Percentiles rank a stretch among this genome's conserved stretches.
These are phyloP conservation scores for Telopea speciosissima DNA, from an alignment of 177 flowering plant species.

Conservation along the genomic window DNA sequence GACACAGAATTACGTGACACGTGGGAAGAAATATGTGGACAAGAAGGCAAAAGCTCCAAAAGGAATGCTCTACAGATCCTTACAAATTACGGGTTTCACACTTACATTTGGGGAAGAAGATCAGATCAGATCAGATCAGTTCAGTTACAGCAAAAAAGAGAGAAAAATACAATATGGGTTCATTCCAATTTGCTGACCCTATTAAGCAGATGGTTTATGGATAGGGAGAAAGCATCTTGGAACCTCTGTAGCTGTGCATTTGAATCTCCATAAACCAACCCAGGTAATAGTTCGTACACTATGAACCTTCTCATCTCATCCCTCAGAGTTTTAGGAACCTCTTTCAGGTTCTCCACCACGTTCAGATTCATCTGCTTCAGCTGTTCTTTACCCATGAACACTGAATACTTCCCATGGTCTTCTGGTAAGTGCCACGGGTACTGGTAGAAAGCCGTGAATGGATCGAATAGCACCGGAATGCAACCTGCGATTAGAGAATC, in stretches of 20 bases:
- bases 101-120: no score
- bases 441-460: slow-evolving; percentile 71
- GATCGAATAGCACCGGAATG: slow-evolving; percentile 76
- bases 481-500: slow-evolving; percentile 79
- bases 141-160: no score
- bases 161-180: not conserved
- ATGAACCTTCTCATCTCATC: slow-evolving; percentile 73
- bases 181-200: slow-evolving; percentile 25
- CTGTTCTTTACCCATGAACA: slow-evolving; percentile 53
- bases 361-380: slow-evolving; percentile 46
- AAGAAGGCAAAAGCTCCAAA: no score
- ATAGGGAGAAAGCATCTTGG: slow-evolving; percentile 62
- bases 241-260: slow-evolving; percentile 38
- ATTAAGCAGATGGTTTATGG: slow-evolving; percentile 47
- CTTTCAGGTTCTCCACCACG: slow-evolving; percentile 53
- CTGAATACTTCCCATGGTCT: slow-evolving; percentile 48
- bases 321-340: slow-evolving; percentile 36
- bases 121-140: no score
- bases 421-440: slow-evolving; percentile 84
- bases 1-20: no score
- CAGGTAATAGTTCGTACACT: slow-evolving; percentile 63
- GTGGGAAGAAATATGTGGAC: no score
- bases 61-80: no score
- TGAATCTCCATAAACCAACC: slow-evolving; percentile 58
- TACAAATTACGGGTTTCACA: no score